phyloP scores from a whole-genome alignment of 768 basidiomycete species.

The Hygrocybe coccinea region DNA sequence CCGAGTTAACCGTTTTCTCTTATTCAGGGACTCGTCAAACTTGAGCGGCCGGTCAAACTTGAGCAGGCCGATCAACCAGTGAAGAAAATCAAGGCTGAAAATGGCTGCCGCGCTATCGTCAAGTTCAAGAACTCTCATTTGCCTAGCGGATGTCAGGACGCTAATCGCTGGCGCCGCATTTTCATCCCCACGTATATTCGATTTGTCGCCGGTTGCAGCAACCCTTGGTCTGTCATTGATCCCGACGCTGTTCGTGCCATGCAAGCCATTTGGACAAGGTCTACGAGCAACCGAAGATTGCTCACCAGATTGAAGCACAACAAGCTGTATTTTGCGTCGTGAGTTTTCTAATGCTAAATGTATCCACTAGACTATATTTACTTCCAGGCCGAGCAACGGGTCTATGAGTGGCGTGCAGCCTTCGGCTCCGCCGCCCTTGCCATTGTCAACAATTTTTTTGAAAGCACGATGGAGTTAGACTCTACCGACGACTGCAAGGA shows the following conservation, averaged over 20 bases:
- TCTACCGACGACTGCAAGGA: background rate
- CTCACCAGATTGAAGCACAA: background rate
- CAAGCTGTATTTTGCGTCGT: background rate
- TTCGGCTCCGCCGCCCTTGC: slow-evolving; percentile 5
- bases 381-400: slow-evolving; percentile 3
- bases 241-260: background rate
- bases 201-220: slow-evolving; percentile 2
- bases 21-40: background rate
- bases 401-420: slow-evolving; percentile 5
- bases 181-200: slow-evolving; percentile 7
- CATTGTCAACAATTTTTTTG: slow-evolving; percentile 5
- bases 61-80: background rate
- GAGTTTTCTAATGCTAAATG: background rate
- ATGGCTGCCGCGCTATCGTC: background rate
- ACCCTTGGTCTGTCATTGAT: slow-evolving; percentile 6
- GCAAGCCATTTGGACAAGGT: background rate
- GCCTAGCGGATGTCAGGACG: background rate
- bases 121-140: background rate
- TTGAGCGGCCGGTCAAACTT: background rate
- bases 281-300: background rate
- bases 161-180: background rate
- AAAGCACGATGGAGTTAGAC: background rate
- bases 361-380: background rate
- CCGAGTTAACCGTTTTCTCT: background rate
- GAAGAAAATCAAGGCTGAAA: background rate